Evolutionary conservation across 176 grass and related monocot genomes (phyloP).

Genomic region (Elaeis guineensis): DNA sequence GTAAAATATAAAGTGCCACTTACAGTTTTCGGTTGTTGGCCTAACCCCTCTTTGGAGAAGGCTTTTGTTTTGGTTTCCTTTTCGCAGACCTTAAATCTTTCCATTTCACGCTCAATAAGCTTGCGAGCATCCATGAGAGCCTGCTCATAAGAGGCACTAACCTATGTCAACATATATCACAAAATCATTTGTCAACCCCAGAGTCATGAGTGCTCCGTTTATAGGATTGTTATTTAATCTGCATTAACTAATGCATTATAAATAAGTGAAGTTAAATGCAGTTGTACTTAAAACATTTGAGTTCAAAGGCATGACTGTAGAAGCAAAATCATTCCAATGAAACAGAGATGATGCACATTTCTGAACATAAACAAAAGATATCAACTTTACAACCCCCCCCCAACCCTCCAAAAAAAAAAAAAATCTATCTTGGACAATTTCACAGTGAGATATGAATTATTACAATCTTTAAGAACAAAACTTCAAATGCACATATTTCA

Average conservation of each 20-base stretch:
- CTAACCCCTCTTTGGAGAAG: conserved; percentile 98
- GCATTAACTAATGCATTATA: not conserved
- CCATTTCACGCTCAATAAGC: conserved; percentile 98
- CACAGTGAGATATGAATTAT: too few species aligned
- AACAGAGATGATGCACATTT: too few species aligned
- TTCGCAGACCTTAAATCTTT: conserved; percentile 99
- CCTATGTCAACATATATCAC: conserved; percentile 77
- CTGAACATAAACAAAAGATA: too few species aligned
- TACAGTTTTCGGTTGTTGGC: conserved; percentile 99
- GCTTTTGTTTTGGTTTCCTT: conserved; percentile 99
- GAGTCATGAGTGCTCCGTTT: conserved; percentile 20
- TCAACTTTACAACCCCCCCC: too few species aligned
- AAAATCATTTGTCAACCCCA: conserved; percentile 53
- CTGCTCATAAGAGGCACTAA: conserved; percentile 91
- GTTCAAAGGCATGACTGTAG: too few species aligned
- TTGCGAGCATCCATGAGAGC: conserved; percentile 98
- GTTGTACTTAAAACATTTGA: too few species aligned
- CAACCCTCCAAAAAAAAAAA: too few species aligned
- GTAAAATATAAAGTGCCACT: conserved; percentile 26
- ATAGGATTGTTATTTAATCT: not conserved
- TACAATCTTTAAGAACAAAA: too few species aligned
- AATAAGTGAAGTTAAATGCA: too few species aligned
- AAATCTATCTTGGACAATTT: too few species aligned
- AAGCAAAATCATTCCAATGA: too few species aligned
- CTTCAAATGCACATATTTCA: too few species aligned